These are phyloP conservation scores for Miscanthus lutarioriparius DNA, from an alignment of 176 grass and related monocot species.

Conservation along the genomic window DNA sequence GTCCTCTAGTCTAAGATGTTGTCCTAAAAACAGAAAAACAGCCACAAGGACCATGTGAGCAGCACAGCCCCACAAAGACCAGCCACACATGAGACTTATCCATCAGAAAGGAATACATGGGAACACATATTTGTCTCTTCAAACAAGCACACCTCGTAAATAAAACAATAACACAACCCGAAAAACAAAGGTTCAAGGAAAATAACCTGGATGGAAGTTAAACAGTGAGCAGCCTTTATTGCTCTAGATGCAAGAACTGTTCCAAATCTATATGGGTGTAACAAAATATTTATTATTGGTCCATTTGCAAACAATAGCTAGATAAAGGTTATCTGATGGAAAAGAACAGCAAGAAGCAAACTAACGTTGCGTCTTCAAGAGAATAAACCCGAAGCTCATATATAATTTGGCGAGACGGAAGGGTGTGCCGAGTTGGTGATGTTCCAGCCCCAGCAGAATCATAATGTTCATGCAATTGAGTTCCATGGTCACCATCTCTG, in stretches of 20 bases:
- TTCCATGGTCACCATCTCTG: conserved; percentile 68
- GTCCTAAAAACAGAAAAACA: too few species aligned
- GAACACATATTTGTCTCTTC: background rate
- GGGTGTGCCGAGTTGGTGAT: conserved; percentile 89
- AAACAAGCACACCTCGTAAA: conserved; percentile 6
- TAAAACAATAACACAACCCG: background rate
- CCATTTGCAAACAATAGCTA: conserved; percentile 24
- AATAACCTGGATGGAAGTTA: conserved; percentile 97
- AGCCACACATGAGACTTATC: too few species aligned
- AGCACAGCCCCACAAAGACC: too few species aligned
- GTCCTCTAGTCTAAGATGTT: too few species aligned
- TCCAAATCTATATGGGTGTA: conserved; percentile 65
- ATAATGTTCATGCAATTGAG: conserved; percentile 65
- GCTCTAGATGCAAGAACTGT: conserved; percentile 77
- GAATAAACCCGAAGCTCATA: conserved; percentile 99
- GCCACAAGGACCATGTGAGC: too few species aligned
- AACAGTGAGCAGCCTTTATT: conserved; percentile 95
- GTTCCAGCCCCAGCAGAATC: conserved; percentile 59
- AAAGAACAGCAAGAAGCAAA: conserved; percentile 14
- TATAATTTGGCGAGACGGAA: conserved; percentile 82
- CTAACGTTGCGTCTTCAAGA: conserved; percentile 88
- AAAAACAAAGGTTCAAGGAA: conserved; percentile 22
- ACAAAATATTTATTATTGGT: conserved; percentile 5
- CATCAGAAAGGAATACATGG: background rate
- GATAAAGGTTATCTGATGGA: background rate